Evolutionary conservation across 805 yeast species (phyloP), one percentile per base, ranked within the genome.

Genomic region (Saccharomyces eubayanus): DNA sequence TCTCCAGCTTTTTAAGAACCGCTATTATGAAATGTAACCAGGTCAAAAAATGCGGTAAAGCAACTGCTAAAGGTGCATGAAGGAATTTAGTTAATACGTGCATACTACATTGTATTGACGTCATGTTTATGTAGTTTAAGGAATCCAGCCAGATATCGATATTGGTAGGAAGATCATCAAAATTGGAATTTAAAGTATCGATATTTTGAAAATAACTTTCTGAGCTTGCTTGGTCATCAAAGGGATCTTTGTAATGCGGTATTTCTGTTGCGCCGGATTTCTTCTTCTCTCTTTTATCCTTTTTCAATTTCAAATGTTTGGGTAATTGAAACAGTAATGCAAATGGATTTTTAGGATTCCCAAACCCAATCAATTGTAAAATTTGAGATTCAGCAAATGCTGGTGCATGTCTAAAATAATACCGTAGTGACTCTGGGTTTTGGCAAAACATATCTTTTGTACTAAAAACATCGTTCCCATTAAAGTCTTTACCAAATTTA

Each of bases 321-420:
- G 91, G 85, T 21, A 87, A 71, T 54, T 80, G 83, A 68, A 87
- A 87, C 14, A 87, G 65, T 61, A 83, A 80, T 6, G 92, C 89
- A 70, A 87, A 86, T 24, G 92, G 90, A 62, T 85, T 87, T 47
- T 76, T 74, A 4, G 87, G 77, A 64, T 85, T 86, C 31, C 94
- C 95, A 68, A 87, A 84, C 1, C 94, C 94, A 47, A 85, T 79
- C 52, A 87, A 65, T 70, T 87, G 92, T 61, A 82, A 78, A 51
- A 87, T 81, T 61, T 87, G 87, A 30, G 90, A 82, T 48, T 86
- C 74, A 1, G 94, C 92, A 73, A 87, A 85, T 43, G 83, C 77
- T 3, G 90, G 79, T 0, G 89, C 83, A 63, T 86, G 85, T 61
- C 85, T 85, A 62, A 83, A 84, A 87, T 89, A 87, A 61, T 85